Conservation (phyloP, 2,329 filamentous ascomycete species). For the Talaromyces piceae region DNA sequence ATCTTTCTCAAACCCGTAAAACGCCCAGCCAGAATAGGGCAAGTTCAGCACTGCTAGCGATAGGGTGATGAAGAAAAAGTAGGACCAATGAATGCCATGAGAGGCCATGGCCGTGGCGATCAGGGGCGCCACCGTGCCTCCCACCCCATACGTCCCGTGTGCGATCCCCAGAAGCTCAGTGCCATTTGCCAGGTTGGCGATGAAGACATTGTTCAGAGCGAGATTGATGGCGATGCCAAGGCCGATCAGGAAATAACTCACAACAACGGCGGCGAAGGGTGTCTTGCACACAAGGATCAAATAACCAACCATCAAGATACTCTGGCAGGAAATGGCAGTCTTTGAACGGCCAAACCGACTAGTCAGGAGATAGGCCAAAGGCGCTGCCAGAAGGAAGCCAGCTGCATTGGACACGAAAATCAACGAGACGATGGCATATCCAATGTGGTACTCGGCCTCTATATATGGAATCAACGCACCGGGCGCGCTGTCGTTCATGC, state of each 20-base stretch:
- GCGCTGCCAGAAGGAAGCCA: slow-evolving; percentile 68
- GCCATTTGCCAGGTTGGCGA: slow-evolving; percentile 45
- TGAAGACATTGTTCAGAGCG: slow-evolving; percentile 51
- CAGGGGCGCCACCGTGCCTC: slow-evolving; percentile 59
- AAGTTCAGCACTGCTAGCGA: slow-evolving; percentile 51
- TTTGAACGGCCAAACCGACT: slow-evolving; percentile 58
- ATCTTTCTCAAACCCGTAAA: slow-evolving; percentile 63
- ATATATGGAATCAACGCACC: slow-evolving; percentile 78
- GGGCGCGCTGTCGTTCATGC: slow-evolving; percentile 66
- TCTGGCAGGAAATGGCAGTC: slow-evolving; percentile 53
- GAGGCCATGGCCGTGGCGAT: slow-evolving; percentile 68
- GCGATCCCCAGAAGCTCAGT: slow-evolving; percentile 41
- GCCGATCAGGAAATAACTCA: slow-evolving; percentile 61
- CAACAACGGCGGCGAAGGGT: slow-evolving; percentile 61
- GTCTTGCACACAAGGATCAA: slow-evolving; percentile 59
- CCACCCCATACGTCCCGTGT: slow-evolving; percentile 47
- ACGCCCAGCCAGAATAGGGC: slow-evolving; percentile 58
- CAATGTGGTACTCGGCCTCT: slow-evolving; percentile 65
- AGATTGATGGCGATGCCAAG: slow-evolving; percentile 46
- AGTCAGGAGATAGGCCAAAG: slow-evolving; percentile 59
- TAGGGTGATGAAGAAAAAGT: slow-evolving; percentile 64
- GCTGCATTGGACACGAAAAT: slow-evolving; percentile 73
- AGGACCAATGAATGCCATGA: slow-evolving; percentile 54
- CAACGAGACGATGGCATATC: slow-evolving; percentile 70
- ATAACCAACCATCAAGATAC: slow-evolving; percentile 54